phyloP scores from a whole-genome alignment of 225 moss, liverwort and hornwort genomes.

The Takakia lepidozioides region DNA sequence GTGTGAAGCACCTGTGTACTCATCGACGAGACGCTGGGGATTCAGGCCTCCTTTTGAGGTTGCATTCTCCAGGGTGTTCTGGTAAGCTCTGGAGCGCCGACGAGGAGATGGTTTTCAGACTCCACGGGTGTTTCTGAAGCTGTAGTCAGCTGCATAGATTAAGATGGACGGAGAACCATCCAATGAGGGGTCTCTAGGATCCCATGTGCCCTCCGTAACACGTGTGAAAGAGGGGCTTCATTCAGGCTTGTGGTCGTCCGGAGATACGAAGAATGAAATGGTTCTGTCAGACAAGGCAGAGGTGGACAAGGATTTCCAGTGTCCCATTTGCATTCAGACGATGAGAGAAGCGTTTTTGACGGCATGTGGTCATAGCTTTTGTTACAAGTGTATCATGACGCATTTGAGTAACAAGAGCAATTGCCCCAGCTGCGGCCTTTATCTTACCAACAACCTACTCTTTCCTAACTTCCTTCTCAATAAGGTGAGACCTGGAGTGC shows the following conservation, averaged over 20 bases:
- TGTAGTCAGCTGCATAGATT: no score
- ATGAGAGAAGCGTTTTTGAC: slow-evolving; percentile 85
- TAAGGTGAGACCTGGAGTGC: slow-evolving; percentile 69
- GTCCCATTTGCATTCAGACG: slow-evolving; percentile 81
- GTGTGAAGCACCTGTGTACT: no score
- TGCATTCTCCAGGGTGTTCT: no score
- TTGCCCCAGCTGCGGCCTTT: slow-evolving; percentile 72
- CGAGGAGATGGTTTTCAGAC: no score
- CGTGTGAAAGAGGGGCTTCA: slow-evolving; percentile 45
- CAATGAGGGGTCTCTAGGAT: slow-evolving; percentile 50
- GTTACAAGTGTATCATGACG: slow-evolving; percentile 72
- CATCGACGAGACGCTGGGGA: no score
- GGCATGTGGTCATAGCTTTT: slow-evolving; percentile 85
- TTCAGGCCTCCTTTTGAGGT: no score
- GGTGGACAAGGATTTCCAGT: slow-evolving; percentile 75
- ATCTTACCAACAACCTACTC: slow-evolving; percentile 48
- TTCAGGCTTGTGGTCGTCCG: slow-evolving; percentile 31
- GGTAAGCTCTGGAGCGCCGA: no score
- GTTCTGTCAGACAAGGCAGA: slow-evolving; percentile 43
- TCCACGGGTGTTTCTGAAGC: no score
- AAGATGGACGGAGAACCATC: no score
- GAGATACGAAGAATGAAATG: slow-evolving; percentile 38
- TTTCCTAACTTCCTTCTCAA: slow-evolving; percentile 71
- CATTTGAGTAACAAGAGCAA: slow-evolving; percentile 63
- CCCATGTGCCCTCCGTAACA: slow-evolving; percentile 30